A percentile compares a stretch with the other conserved stretches of the same genome.
These are phyloP conservation scores for Pyricularia sp. DNA, from an alignment of 2,329 filamentous ascomycete species.

Conservation along the genomic window DNA sequence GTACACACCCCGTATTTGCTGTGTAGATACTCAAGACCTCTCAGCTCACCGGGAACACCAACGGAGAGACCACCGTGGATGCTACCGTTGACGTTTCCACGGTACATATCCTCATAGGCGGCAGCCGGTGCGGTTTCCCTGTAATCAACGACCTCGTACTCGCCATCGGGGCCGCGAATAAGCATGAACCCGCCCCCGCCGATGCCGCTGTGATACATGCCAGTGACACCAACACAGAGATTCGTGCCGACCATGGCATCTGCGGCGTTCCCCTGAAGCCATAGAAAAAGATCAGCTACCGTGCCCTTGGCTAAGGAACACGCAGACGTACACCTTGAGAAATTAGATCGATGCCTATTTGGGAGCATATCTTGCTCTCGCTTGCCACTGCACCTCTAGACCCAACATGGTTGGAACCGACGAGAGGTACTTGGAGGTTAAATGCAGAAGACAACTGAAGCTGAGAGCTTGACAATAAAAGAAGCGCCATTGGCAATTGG, in stretches of 20 bases:
- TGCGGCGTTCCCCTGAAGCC: slow-evolving; percentile 53
- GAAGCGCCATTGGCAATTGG: not conserved
- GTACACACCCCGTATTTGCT: slow-evolving; percentile 47
- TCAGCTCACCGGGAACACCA: slow-evolving; percentile 61
- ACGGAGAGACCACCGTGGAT: slow-evolving; percentile 60
- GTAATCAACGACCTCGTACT: slow-evolving; percentile 80
- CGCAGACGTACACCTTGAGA: slow-evolving; percentile 5
- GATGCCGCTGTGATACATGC: slow-evolving; percentile 70
- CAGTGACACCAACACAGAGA: slow-evolving; percentile 62
- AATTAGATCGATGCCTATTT: slow-evolving; percentile 53
- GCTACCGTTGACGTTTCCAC: slow-evolving; percentile 52
- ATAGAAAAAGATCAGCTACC: not conserved
- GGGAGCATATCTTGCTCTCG: slow-evolving; percentile 55
- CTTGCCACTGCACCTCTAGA: slow-evolving; percentile 52
- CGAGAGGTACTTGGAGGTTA: not conserved
- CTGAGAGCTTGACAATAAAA: not conserved
- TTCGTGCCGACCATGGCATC: slow-evolving; percentile 64
- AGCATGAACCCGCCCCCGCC: slow-evolving; percentile 88
- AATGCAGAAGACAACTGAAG: not conserved
- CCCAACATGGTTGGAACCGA: not conserved
- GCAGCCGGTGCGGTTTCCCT: slow-evolving; percentile 76
- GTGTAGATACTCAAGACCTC: slow-evolving; percentile 70
- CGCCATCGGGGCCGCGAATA: slow-evolving; percentile 57
- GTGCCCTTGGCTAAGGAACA: not conserved
- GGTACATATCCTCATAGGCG: slow-evolving; percentile 75